phyloP scores from a whole-genome alignment of 805 yeast species.

The Lipomyces sp. region DNA sequence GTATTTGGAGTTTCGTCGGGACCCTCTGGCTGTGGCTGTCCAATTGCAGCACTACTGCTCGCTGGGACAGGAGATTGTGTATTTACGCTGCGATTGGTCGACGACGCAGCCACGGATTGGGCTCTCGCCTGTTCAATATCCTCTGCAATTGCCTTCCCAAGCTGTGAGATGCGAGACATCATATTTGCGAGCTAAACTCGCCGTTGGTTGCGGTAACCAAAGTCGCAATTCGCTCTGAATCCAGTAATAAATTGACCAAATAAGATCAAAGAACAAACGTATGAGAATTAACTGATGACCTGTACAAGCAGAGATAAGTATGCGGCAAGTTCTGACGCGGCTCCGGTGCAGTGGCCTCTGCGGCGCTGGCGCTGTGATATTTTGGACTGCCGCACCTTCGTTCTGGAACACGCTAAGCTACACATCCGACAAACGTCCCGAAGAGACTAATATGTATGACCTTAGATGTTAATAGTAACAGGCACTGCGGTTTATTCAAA shows the following conservation, averaged over 20 bases:
- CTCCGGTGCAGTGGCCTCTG: no score
- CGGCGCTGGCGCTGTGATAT: no score
- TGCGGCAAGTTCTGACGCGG: no score
- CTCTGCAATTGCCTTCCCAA: constrained; percentile 66
- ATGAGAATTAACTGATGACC: no score
- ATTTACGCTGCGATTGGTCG: constrained; percentile 46
- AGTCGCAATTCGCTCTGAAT: background rate
- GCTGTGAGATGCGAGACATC: constrained; percentile 64
- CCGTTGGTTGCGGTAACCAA: background rate
- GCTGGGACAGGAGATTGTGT: constrained; percentile 56
- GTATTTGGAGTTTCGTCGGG: background rate
- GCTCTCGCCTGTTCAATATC: constrained; percentile 55
- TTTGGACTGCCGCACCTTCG: no score
- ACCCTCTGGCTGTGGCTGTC: no score
- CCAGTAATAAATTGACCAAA: background rate
- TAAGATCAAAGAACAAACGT: background rate
- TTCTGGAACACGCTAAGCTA: no score
- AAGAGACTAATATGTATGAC: no score
- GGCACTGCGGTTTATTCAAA: background rate
- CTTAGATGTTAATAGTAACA: background rate
- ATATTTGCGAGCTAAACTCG: constrained; percentile 41
- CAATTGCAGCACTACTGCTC: constrained; percentile 36
- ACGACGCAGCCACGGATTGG: constrained; percentile 37
- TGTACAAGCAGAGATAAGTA: no score
- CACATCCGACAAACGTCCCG: no score